Percentiles rank a stretch among this genome's conserved stretches.
Evolutionary conservation across 2,329 filamentous ascomycete species (phyloP).

Genomic region (Fusarium papillatum): DNA sequence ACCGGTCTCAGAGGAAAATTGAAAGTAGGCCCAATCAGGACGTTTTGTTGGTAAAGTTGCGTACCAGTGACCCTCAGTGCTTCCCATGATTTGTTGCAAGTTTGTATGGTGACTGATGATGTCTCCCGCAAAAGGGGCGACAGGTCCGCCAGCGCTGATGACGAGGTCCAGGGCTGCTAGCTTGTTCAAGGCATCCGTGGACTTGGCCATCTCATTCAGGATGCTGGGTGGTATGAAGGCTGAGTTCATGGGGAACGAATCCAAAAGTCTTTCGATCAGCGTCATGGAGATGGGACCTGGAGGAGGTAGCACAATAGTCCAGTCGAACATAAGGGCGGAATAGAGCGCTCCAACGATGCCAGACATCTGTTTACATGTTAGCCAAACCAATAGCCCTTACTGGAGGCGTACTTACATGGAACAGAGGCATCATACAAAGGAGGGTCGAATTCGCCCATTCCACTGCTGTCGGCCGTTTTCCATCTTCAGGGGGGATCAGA

Average conservation of each 20-base stretch:
- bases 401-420: background rate
- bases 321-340: background rate
- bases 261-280: background rate
- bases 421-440: background rate
- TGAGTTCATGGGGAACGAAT: background rate
- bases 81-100: background rate
- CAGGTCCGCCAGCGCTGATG: background rate
- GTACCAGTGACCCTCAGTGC: background rate
- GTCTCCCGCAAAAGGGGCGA: background rate
- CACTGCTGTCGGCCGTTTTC: background rate
- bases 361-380: background rate
- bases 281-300: background rate
- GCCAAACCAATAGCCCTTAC: background rate
- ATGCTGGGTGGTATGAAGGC: background rate
- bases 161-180: background rate
- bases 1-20: background rate
- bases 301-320: background rate
- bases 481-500: background rate
- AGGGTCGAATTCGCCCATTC: background rate
- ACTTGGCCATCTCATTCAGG: background rate
- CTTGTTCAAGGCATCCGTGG: background rate
- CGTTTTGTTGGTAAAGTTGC: background rate
- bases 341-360: background rate
- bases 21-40: background rate
- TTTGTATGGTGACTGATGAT: background rate